Evolutionary conservation across 352 stramenopile species (phyloP), one percentile per base, ranked within the genome.

Genomic region (Phytophthora chlamydospora): DNA sequence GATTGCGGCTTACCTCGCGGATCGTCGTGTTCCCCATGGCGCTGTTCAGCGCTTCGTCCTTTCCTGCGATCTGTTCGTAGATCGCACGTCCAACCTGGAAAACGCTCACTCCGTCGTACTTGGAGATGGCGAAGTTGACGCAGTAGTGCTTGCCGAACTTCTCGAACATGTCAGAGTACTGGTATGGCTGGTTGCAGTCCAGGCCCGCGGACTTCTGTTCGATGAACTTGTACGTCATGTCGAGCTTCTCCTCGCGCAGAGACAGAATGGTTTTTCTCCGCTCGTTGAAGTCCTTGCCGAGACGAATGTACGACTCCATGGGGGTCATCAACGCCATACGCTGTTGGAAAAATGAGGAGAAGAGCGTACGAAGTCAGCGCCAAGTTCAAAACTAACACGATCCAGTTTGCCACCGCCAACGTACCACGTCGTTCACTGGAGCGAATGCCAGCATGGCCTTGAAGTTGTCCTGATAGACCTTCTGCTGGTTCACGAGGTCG

Each of bases 61-160:
- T 85, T 24, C 79, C 80, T 21, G 75, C 76, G 49, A 90, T 85
- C 66, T 90, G 79, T 29, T 90, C 73, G 64, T 90, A 90, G 31
- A 93, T 80, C 6, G 81, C 79, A 33, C 82, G 77, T 16, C 78
- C 80, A 21, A 90, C 79, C 32, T 89, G 70, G 13, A 77, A 76
- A 2, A 93, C 76, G 16, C 72, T 73, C 4, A 90, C 79, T 21
- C 71, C 81, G 17, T 93, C 81, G 68, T 87, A 88, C 61, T 81
- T 87, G 40, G 78, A 88, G 44, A 93, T 84, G 31, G 76, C 70
- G 46, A 93, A 90, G 58, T 90, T 78, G 10, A 90, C 78, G 45
- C 68, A 90, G 65, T 93, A 93, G 58, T 81, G 79, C 62, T 93
- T 93, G 57, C 83, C 83, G 34, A 90, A 93, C 49, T 85, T 83